phyloP scores from a whole-genome alignment of 2,329 filamentous ascomycete genomes.

The Ophiocordyceps polyrhachis-furcata region DNA sequence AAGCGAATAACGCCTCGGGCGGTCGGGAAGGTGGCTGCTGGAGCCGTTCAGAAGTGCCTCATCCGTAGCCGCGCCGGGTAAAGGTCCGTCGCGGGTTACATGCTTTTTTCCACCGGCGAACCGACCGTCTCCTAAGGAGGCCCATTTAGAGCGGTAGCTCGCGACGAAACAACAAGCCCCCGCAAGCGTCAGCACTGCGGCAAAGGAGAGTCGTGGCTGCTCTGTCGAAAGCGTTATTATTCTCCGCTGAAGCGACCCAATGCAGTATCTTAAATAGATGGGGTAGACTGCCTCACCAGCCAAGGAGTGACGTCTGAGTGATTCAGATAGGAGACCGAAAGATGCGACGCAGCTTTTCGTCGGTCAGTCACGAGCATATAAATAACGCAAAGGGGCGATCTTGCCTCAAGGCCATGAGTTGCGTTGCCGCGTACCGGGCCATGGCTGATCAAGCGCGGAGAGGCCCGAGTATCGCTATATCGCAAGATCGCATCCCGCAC shows the following conservation, averaged over 20 bases:
- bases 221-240: constrained; percentile 15
- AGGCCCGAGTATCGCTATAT: neutral
- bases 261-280: neutral
- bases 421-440: constrained; percentile 3
- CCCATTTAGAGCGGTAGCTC: constrained; percentile 24
- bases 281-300: constrained; percentile 18
- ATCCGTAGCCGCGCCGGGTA: constrained; percentile 5
- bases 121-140: constrained; percentile 27
- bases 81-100: constrained; percentile 5
- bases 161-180: constrained; percentile 20
- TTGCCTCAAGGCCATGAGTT: constrained; percentile 4
- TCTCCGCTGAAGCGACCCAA: neutral
- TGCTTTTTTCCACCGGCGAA: constrained; percentile 15
- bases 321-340: constrained; percentile 28
- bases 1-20: constrained; percentile 27
- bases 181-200: constrained; percentile 27
- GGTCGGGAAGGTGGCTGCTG: constrained; percentile 19
- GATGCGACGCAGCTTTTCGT: constrained; percentile 23
- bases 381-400: neutral
- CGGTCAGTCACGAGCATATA: neutral
- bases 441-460: constrained; percentile 1
- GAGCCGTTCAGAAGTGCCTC: constrained; percentile 15
- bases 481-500: neutral
- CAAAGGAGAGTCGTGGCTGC: constrained; percentile 27
- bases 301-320: constrained; percentile 27